Percentiles rank a stretch among this genome's conserved stretches.
These are phyloP conservation scores for Dendrocalamus latiflorus DNA, from an alignment of 202 grass and related monocot genomes.

Conservation along the genomic window DNA sequence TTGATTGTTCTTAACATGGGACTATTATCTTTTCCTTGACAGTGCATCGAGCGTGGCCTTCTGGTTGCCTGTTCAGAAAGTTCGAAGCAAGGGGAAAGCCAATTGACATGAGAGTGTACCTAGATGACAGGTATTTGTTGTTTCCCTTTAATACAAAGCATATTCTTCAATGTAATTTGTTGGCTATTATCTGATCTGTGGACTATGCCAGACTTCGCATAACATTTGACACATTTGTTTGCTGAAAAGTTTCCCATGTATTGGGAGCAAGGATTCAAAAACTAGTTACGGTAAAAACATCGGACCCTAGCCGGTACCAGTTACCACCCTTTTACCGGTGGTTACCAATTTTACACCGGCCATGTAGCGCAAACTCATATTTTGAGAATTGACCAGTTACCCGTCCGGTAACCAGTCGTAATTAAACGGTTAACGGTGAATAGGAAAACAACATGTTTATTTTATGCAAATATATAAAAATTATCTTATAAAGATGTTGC, in stretches of 20 bases:
- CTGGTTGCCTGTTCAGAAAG: conserved; percentile 53
- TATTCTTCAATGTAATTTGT: not conserved
- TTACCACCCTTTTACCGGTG: no score
- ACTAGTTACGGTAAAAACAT: not conserved
- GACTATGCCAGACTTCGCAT: not conserved
- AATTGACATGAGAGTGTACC: conserved; percentile 4
- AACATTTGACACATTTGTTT: not conserved
- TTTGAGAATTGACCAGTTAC: no score
- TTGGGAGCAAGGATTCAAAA: not conserved
- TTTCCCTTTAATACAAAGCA: not conserved
- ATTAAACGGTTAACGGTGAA: no score
- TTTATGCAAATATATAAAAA: no score
- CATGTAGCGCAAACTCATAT: no score
- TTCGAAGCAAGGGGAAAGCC: conserved; percentile 31
- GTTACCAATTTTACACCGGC: no score
- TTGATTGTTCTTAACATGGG: not conserved
- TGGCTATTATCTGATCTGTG: not conserved
- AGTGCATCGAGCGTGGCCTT: conserved; percentile 82
- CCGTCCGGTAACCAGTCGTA: no score
- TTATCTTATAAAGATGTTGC: no score
- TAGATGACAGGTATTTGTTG: not conserved
- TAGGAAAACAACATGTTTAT: no score
- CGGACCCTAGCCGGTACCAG: not conserved
- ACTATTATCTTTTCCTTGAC: conserved; percentile 9
- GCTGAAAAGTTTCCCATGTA: not conserved